A percentile compares a stretch with the other conserved stretches of the same genome.
These are phyloP conservation scores for Erodium trifolium DNA, from an alignment of 441 rosid genomes.

Conservation along the genomic window DNA sequence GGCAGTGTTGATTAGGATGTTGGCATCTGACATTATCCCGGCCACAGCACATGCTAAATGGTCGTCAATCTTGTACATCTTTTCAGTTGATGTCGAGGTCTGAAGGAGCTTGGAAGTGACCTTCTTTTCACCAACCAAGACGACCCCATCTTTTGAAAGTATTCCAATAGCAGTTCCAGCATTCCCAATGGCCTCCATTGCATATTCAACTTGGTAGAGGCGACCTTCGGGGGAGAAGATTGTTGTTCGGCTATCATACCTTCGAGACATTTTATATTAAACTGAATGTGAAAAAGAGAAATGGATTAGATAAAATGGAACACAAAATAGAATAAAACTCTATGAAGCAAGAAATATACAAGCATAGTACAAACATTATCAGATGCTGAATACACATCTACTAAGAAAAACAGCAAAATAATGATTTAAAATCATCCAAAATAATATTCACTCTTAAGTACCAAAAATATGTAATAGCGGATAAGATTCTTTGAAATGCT, in stretches of 20 bases:
- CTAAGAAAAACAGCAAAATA: neutral
- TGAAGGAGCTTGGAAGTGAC: slow-evolving; percentile 91
- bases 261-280: slow-evolving; percentile 54
- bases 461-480: neutral
- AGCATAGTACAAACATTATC: neutral
- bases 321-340: neutral
- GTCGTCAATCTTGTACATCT: slow-evolving; percentile 95
- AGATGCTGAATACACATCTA: neutral
- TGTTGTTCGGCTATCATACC: slow-evolving; percentile 95
- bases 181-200: slow-evolving; percentile 95
- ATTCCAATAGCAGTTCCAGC: slow-evolving; percentile 87
- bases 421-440: neutral
- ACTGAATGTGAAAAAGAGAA: neutral
- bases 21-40: slow-evolving; percentile 98
- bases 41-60: slow-evolving; percentile 93
- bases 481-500: neutral
- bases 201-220: slow-evolving; percentile 91
- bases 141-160: slow-evolving; percentile 76
- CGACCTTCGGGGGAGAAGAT: slow-evolving; percentile 99
- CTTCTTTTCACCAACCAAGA: slow-evolving; percentile 88
- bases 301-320: neutral
- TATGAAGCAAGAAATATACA: neutral
- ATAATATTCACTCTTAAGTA: neutral
- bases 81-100: slow-evolving; percentile 77
- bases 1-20: slow-evolving; percentile 86